These are phyloP conservation scores for Sporothrix protearum DNA, from an alignment of 2,329 filamentous ascomycete genomes.

Conservation along the genomic window DNA sequence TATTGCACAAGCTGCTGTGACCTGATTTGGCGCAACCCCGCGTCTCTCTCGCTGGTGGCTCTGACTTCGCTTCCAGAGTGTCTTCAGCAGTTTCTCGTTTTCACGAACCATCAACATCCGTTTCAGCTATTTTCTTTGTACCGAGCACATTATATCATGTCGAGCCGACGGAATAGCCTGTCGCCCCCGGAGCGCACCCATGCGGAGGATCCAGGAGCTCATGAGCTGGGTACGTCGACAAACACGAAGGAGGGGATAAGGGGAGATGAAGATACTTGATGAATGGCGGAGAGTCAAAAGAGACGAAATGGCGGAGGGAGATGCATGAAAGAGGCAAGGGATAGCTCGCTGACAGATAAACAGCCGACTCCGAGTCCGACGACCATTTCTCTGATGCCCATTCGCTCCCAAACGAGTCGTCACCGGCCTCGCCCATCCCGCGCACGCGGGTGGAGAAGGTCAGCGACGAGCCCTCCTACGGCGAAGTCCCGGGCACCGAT, in stretches of 20 bases:
- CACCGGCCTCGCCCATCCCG: slow-evolving; percentile 51
- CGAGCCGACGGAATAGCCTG: slow-evolving; percentile 39
- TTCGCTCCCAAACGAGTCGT: slow-evolving; percentile 46
- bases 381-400: slow-evolving; percentile 68
- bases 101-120: neutral
- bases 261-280: neutral
- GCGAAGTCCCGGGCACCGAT: slow-evolving; percentile 59
- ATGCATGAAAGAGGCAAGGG: no score
- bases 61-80: neutral
- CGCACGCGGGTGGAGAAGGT: slow-evolving; percentile 57
- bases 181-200: slow-evolving; percentile 41
- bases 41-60: slow-evolving; percentile 18
- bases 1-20: neutral
- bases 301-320: neutral
- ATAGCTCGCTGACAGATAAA: slow-evolving; percentile 20
- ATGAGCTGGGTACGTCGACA: slow-evolving; percentile 50
- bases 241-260: neutral
- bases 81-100: neutral
- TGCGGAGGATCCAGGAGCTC: slow-evolving; percentile 56
- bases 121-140: neutral
- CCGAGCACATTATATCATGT: slow-evolving; percentile 28
- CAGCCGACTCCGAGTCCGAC: slow-evolving; percentile 58
- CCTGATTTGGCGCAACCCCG: slow-evolving; percentile 7
- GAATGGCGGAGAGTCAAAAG: neutral
- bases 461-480: slow-evolving; percentile 55